Conservation (phyloP, 495 filamentous ascomycete genomes). For the Podospora anserina region DNA sequence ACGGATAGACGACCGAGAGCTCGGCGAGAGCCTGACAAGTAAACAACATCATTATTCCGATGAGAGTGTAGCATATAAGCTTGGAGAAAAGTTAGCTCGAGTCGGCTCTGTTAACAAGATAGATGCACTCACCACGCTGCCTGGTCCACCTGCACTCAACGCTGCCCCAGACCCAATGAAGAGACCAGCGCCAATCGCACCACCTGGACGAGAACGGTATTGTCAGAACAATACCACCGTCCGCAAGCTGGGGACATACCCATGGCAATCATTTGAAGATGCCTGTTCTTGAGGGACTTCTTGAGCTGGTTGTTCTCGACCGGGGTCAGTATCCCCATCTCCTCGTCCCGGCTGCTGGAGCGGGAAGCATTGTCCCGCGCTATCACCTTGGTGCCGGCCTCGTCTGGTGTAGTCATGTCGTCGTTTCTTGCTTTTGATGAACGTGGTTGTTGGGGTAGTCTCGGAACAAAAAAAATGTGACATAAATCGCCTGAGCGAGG, state of each 20-base stretch:
- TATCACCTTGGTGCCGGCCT: constrained; percentile 14
- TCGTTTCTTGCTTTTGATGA: neutral
- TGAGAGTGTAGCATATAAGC: constrained; percentile 53
- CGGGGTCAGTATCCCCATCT: constrained; percentile 23
- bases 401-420: constrained; percentile 1
- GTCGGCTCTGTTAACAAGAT: constrained; percentile 51
- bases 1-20: constrained; percentile 63
- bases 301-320: constrained; percentile 29
- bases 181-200: constrained; percentile 57
- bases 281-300: constrained; percentile 42
- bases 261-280: constrained; percentile 77
- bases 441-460: neutral
- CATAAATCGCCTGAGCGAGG: neutral
- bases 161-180: constrained; percentile 54
- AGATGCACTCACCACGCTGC: constrained; percentile 41
- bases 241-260: constrained; percentile 36
- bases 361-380: constrained; percentile 10
- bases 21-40: constrained; percentile 62
- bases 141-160: constrained; percentile 53
- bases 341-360: constrained; percentile 27
- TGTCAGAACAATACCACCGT: constrained; percentile 8
- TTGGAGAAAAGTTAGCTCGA: constrained; percentile 45
- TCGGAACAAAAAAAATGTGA: neutral
- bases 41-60: constrained; percentile 45
- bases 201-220: constrained; percentile 33